Conservation (phyloP, 441 rosid genomes). For the Populus hybrid region DNA sequence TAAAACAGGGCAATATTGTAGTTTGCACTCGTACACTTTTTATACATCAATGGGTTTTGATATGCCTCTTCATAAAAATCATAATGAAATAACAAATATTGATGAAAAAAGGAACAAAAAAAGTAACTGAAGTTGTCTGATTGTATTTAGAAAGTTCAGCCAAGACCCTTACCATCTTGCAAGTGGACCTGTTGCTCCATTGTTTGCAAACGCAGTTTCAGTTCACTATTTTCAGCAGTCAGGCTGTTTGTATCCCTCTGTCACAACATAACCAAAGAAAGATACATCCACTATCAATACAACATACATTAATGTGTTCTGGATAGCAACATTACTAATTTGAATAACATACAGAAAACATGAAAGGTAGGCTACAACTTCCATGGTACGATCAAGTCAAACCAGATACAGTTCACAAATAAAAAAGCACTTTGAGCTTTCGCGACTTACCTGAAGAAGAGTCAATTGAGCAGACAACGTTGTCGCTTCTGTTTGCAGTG, state of each 20-base stretch:
- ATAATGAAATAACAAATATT: background rate
- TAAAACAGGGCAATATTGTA: background rate
- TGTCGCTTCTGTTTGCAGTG: slow-evolving; percentile 95
- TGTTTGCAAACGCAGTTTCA: slow-evolving; percentile 90
- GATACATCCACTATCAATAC: slow-evolving; percentile 4
- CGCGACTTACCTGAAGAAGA: slow-evolving; percentile 65
- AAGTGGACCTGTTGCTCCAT: slow-evolving; percentile 97
- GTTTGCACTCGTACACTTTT: background rate
- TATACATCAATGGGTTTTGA: background rate
- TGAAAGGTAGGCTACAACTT: background rate
- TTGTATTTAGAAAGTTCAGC: background rate
- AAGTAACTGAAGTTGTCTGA: background rate
- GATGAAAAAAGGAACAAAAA: background rate
- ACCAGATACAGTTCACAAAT: background rate
- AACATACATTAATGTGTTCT: background rate
- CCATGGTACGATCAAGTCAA: background rate
- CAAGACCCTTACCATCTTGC: slow-evolving; percentile 81
- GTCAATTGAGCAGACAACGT: slow-evolving; percentile 93
- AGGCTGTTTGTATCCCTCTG: slow-evolving; percentile 98
- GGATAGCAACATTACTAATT: background rate
- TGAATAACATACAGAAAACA: slow-evolving; percentile 2
- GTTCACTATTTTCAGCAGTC: slow-evolving; percentile 84
- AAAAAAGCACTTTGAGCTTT: slow-evolving; percentile 1
- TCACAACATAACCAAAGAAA: slow-evolving; percentile 17
- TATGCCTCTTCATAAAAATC: background rate